These are phyloP conservation scores for Tylopilus sp. DNA, from an alignment of 768 basidiomycete species.

Conservation along the genomic window DNA sequence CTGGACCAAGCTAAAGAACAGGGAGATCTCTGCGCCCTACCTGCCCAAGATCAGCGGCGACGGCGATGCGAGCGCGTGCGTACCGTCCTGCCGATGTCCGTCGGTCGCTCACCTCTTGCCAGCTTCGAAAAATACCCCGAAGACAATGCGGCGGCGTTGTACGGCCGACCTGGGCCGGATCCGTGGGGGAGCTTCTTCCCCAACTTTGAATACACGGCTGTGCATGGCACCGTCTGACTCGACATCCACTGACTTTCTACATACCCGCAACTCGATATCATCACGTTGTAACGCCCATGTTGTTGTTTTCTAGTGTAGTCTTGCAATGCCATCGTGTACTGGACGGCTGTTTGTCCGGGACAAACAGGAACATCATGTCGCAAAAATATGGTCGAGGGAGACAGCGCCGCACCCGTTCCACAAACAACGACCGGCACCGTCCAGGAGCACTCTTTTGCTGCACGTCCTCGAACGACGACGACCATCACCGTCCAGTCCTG, in stretches of 20 bases:
- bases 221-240: constrained; percentile 35
- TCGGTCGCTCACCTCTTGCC: background rate
- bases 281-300: no score
- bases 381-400: constrained; percentile 31
- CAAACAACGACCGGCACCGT: constrained; percentile 16
- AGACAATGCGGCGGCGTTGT: constrained; percentile 57
- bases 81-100: constrained; percentile 12
- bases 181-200: constrained; percentile 68
- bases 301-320: constrained; percentile 4
- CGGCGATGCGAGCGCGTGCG: constrained; percentile 93
- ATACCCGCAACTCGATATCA: constrained; percentile 12
- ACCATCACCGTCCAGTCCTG: constrained; percentile 5
- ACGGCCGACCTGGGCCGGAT: constrained; percentile 58
- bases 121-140: constrained; percentile 82
- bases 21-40: constrained; percentile 95
- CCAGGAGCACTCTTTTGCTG: constrained; percentile 9
- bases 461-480: constrained; percentile 3
- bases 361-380: constrained; percentile 37
- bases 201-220: constrained; percentile 63
- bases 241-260: constrained; percentile 11
- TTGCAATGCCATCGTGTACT: constrained; percentile 2
- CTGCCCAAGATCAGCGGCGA: constrained; percentile 88
- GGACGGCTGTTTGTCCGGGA: constrained; percentile 27
- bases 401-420: constrained; percentile 24
- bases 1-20: constrained; percentile 73